These are phyloP conservation scores for Epichloe elymi DNA, from an alignment of 2,329 filamentous ascomycete genomes.

Conservation along the genomic window DNA sequence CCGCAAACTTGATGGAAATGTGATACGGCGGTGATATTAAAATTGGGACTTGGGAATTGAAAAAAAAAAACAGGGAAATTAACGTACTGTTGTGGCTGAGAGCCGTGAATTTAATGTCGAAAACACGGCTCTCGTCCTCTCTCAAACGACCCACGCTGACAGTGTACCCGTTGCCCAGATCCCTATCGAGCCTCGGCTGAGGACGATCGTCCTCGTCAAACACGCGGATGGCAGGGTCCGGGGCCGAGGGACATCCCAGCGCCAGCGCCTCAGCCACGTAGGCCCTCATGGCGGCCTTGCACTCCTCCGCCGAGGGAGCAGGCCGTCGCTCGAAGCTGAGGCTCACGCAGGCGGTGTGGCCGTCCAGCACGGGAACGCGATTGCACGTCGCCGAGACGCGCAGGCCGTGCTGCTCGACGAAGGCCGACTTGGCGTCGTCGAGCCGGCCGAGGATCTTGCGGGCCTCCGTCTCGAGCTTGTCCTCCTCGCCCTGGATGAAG, in stretches of 20 bases:
- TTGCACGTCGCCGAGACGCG: slow-evolving; percentile 82
- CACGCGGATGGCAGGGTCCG: slow-evolving; percentile 66
- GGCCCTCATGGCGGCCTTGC: slow-evolving; percentile 64
- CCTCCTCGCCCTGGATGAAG: slow-evolving; percentile 85
- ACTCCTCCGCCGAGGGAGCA: slow-evolving; percentile 59
- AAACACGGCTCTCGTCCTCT: slow-evolving; percentile 76
- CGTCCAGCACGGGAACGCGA: slow-evolving; percentile 86
- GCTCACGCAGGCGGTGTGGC: slow-evolving; percentile 89
- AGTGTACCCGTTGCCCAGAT: slow-evolving; percentile 75
- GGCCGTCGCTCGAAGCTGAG: slow-evolving; percentile 67
- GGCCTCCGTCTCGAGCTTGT: slow-evolving; percentile 90
- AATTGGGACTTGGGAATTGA: background rate
- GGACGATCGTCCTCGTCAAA: slow-evolving; percentile 84
- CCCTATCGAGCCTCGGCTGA: slow-evolving; percentile 80
- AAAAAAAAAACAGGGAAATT: background rate
- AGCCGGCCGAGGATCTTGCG: slow-evolving; percentile 82
- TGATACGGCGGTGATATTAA: background rate
- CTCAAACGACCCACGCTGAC: slow-evolving; percentile 81
- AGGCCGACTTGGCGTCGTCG: slow-evolving; percentile 57
- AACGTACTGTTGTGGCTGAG: slow-evolving; percentile 64
- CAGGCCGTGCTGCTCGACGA: slow-evolving; percentile 61
- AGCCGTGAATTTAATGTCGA: slow-evolving; percentile 90
- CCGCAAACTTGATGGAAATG: background rate
- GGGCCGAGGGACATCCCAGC: slow-evolving; percentile 79
- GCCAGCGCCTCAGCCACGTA: slow-evolving; percentile 74